A percentile compares a stretch with the other conserved stretches of the same genome.
These are phyloP conservation scores for Lactarius hatsudake DNA, from an alignment of 768 basidiomycete genomes.

Conservation along the genomic window DNA sequence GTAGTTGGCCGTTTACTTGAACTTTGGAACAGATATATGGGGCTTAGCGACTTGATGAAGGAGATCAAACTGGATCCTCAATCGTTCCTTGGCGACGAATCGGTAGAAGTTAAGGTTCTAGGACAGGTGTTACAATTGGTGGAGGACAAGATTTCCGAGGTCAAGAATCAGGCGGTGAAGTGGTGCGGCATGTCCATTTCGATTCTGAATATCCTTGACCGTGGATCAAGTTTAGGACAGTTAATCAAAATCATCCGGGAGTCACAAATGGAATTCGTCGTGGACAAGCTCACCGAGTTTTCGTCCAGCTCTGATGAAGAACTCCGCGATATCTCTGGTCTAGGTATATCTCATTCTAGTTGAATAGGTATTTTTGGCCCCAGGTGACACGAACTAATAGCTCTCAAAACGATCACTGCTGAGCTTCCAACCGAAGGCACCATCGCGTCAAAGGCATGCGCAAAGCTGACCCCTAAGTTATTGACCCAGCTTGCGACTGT, in stretches of 20 bases:
- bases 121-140: constrained; percentile 82
- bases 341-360: constrained; percentile 53
- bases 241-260: constrained; percentile 88
- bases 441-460: constrained; percentile 75
- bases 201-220: background rate
- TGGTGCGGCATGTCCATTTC: constrained; percentile 51
- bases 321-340: constrained; percentile 87
- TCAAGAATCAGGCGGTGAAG: constrained; percentile 96
- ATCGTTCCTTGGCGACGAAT: constrained; percentile 81
- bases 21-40: constrained; percentile 77
- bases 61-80: constrained; percentile 79
- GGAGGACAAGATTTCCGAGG: constrained; percentile 95
- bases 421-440: constrained; percentile 83
- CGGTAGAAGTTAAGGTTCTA: constrained; percentile 79
- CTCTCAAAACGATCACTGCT: constrained; percentile 90
- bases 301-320: constrained; percentile 89
- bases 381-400: constrained; percentile 40
- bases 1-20: constrained; percentile 22
- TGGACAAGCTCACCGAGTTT: constrained; percentile 86
- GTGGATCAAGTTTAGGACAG: constrained; percentile 66
- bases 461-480: constrained; percentile 80
- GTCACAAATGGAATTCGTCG: constrained; percentile 76
- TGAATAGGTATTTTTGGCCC: background rate
- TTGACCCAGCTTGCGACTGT: constrained; percentile 79
- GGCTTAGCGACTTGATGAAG: constrained; percentile 87